Base-by-base conservation (phyloP, 441 rosid species). In the Erysimum cheiri region DNA sequence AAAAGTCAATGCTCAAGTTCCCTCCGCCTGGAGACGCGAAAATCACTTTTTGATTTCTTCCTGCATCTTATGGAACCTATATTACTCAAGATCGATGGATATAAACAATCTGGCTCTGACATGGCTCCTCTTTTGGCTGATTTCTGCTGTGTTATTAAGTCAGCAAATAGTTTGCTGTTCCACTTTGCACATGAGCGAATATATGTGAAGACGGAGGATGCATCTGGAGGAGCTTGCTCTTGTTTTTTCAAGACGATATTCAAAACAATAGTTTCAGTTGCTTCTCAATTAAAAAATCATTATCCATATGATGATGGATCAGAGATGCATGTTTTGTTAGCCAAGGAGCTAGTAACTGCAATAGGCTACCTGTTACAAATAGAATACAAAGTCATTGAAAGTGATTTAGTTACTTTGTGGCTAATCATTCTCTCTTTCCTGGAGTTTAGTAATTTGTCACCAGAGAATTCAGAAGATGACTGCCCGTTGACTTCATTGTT, bases 31-130 rank as follows among this genome's bases (percentile, higher is more conserved):
- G 94, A 93, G 73, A 80, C 83, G 62, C 83, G 87, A 69, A 89
- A 85, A 74, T 82, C 92, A 17, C 82, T 89, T 64, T 86, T 87
- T 81, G 84, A 85, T 76, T 87, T 91, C 82, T 89, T 89, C 85
- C 85, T 87, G 74, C 91, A 84, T 82, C 87, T 91, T 75, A 83
- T 87, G 85, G 94, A 93, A 74, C 98, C 97, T 44, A 76, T 88
- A 67, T 65, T 91, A 77, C 58, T 66, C 35, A 74, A 89, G 89
- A 82, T 91, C 74, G 78, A 82, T 76, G 79, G 78, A 47, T 78
- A 76, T 72, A 62, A 73, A 67, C 74, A 85, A 44, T 64, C 81
- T 55, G 60, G 81, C 60, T 57, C 83, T 64, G 85, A 81, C 77
- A 60, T 33, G 44, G 71, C 80, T 61, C 61, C 83, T 58, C 56